Percentiles rank a stretch among this genome's conserved stretches.
These are phyloP conservation scores for Chytriomyces sp. DNA, from an alignment of 192 early-diverging fungal species.

Conservation along the genomic window DNA sequence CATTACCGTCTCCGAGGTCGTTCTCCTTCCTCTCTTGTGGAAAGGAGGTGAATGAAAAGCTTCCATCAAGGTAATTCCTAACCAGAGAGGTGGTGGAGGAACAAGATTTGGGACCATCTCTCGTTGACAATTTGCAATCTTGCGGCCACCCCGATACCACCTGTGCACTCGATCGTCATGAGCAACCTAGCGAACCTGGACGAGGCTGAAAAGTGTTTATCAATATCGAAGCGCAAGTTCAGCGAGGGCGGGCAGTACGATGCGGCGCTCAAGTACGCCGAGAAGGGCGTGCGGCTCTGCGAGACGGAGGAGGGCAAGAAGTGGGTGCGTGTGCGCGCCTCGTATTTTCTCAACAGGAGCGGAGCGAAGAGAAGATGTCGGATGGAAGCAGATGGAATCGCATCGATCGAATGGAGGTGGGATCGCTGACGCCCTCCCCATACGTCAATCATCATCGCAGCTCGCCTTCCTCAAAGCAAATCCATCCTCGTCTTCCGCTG, in stretches of 20 bases:
- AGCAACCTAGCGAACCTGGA: too few species aligned
- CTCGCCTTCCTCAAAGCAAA: slow-evolving; percentile 15
- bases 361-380: too few species aligned
- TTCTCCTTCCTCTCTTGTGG: too few species aligned
- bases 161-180: too few species aligned
- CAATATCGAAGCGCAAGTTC: slow-evolving; percentile 75
- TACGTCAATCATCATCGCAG: neutral
- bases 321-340: slow-evolving; percentile 38
- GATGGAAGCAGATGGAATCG: neutral
- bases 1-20: too few species aligned
- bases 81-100: too few species aligned
- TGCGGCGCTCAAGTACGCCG: slow-evolving; percentile 78
- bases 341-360: neutral
- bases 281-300: slow-evolving; percentile 78
- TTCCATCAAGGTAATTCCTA: too few species aligned
- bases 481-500: slow-evolving; percentile 24
- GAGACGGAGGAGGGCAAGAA: slow-evolving; percentile 67
- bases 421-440: neutral
- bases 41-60: too few species aligned
- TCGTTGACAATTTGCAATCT: too few species aligned
- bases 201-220: slow-evolving; percentile 76
- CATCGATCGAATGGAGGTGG: neutral
- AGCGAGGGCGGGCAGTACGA: slow-evolving; percentile 60
- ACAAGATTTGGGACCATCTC: too few species aligned
- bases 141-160: too few species aligned